Base-by-base conservation (phyloP, 2,329 filamentous ascomycete genomes). In the Aureobasidium pullulans region DNA sequence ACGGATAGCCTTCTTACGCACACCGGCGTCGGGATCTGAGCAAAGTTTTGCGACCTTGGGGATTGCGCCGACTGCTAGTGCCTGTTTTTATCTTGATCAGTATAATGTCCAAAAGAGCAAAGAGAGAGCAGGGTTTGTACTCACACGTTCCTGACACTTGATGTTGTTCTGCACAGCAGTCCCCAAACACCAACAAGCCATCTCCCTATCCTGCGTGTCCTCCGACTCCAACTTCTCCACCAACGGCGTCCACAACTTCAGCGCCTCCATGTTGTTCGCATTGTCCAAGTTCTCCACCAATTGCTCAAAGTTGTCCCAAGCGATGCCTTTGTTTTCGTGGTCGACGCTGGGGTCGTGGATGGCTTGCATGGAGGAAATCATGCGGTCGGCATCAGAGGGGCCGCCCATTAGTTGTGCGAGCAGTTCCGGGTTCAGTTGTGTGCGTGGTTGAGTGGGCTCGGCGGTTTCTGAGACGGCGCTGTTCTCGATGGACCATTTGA, bases 131-230 rank as follows among this genome's bases (percentile, higher is more conserved):
- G 15, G 19, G 13, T 5, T 15, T 19, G 6, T 4, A 67, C 76
- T 66, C 72, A 80, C 79, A 68, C 83, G 84, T 76, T 94, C 89
- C 76, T 99, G 94, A 53, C 84, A 86, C 71, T 87, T 87, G 66
- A 83, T 81, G 73, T 99, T 97, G 77, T 99, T 99, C 80, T 97
- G 92, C 61, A 99, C 94, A 9, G 94, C 93, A 6, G 92, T 96
- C 53, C 90, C 90, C 61, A 94, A 78, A 76, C 91, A 96, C 89
- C 90, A 96, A n/a, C 91, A 91, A 2, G 93, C 92, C 83, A 90
- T 91, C 67, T 80, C 84, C 64, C 92, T 81, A 68, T 96, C 78
- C 63, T 94, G 88, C 6, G 79, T 71, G 69, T 94, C 87, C 10
- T 82, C 79, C 67, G 86, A 81, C 52, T 80, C 78, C 13, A 99